Evolutionary conservation across 345 rosid species (phyloP).

Genomic region (Citrus cavaleriei): DNA sequence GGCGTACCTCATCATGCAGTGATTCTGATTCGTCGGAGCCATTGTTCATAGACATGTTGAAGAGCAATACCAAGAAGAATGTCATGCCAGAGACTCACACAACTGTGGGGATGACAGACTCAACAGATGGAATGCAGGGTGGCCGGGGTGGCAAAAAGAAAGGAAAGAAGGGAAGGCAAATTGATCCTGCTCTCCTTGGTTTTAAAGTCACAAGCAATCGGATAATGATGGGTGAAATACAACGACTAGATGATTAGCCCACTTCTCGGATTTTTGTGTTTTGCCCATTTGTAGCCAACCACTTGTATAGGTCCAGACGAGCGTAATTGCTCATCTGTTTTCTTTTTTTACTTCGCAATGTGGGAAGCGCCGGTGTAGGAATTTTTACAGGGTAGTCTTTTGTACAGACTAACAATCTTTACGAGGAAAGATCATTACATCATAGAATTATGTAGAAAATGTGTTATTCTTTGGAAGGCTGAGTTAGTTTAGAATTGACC

Average conservation of each 20-base stretch:
- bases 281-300: conserved; percentile 8
- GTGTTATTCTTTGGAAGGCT: neutral
- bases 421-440: neutral
- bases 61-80: conserved; percentile 35
- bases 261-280: conserved; percentile 8
- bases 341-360: neutral
- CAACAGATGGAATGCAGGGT: conserved; percentile 26
- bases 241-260: conserved; percentile 57
- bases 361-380: neutral
- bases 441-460: neutral
- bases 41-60: conserved; percentile 45
- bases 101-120: conserved; percentile 13
- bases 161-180: conserved; percentile 87
- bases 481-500: neutral
- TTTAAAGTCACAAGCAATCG: conserved; percentile 93
- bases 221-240: conserved; percentile 91
- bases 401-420: conserved; percentile 20
- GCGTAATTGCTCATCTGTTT: neutral
- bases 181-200: conserved; percentile 87
- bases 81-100: conserved; percentile 8
- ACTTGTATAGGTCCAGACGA: conserved; percentile 28
- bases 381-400: neutral
- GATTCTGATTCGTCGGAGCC: conserved; percentile 36
- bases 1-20: conserved; percentile 23
- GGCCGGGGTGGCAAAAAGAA: conserved; percentile 64